A percentile compares a stretch with the other conserved stretches of the same genome.
These are phyloP conservation scores for Pholiota conissans DNA, from an alignment of 768 basidiomycete species.

Conservation along the genomic window DNA sequence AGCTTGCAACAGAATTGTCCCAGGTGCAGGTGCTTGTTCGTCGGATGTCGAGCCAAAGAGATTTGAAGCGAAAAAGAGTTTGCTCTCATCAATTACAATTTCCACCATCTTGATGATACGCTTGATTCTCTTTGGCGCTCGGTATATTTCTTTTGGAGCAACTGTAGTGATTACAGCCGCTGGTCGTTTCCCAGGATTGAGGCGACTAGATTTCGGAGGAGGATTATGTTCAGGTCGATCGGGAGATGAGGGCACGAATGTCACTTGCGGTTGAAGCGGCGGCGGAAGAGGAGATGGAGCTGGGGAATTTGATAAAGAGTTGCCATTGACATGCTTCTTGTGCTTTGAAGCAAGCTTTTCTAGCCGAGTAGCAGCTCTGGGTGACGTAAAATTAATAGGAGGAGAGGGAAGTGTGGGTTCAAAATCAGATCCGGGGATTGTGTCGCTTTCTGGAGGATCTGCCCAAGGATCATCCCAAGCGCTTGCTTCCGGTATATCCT, in stretches of 20 bases:
- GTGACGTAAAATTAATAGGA: constrained; percentile 27
- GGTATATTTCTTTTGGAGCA: constrained; percentile 54
- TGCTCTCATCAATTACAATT: constrained; percentile 66
- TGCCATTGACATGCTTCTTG: constrained; percentile 44
- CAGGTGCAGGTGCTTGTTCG: constrained; percentile 37
- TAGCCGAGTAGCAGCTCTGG: constrained; percentile 57
- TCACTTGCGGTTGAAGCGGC: constrained; percentile 5
- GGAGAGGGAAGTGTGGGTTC: constrained; percentile 30
- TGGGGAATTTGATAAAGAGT: constrained; percentile 21
- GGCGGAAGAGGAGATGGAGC: constrained; percentile 21
- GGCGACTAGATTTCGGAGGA: constrained; percentile 9
- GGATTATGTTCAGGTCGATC: constrained; percentile 7
- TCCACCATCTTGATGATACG: constrained; percentile 57
- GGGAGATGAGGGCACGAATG: constrained; percentile 14
- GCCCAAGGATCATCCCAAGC: constrained; percentile 75
- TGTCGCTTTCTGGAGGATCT: constrained; percentile 34
- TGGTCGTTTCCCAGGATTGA: constrained; percentile 19
- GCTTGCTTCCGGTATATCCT: constrained; percentile 39
- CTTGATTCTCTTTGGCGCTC: constrained; percentile 58
- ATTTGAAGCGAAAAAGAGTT: constrained; percentile 56
- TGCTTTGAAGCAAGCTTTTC: constrained; percentile 53
- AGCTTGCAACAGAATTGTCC: constrained; percentile 58
- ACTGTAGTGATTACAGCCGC: constrained; percentile 19
- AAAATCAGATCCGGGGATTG: constrained; percentile 29
- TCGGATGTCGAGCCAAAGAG: constrained; percentile 40